Percentiles rank a stretch among this genome's conserved stretches.
Conservation (phyloP, 1,284 basidiomycete genomes). For the Tylopilus orsonianus region DNA sequence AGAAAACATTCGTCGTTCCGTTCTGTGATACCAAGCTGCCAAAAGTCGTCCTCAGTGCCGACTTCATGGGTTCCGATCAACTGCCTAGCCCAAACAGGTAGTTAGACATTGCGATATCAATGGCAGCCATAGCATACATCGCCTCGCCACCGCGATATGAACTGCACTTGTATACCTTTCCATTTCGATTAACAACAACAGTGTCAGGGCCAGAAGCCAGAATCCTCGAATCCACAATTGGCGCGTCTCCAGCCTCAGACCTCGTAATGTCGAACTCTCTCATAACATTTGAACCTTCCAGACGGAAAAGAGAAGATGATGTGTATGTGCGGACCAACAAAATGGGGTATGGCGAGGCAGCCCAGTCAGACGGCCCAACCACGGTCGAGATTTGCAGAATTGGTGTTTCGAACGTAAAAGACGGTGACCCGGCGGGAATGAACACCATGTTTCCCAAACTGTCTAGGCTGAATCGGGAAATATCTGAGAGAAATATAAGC, state of each 20-base stretch:
- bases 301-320: slow-evolving; percentile 29
- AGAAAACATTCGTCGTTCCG: slow-evolving; percentile 32
- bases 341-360: slow-evolving; percentile 27
- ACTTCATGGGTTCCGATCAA: slow-evolving; percentile 21
- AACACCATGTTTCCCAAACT: slow-evolving; percentile 36
- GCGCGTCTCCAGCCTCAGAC: slow-evolving; percentile 40
- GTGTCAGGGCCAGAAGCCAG: slow-evolving; percentile 31
- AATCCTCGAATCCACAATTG: slow-evolving; percentile 47
- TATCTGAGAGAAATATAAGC: slow-evolving; percentile 39
- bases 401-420: slow-evolving; percentile 32
- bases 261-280: slow-evolving; percentile 39
- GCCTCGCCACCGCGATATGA: slow-evolving; percentile 29
- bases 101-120: slow-evolving; percentile 26
- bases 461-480: slow-evolving; percentile 44
- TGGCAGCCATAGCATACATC: slow-evolving; percentile 31
- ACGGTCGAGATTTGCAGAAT: slow-evolving; percentile 34
- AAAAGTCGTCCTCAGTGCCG: slow-evolving; percentile 26
- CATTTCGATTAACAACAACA: slow-evolving; percentile 46
- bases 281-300: slow-evolving; percentile 21
- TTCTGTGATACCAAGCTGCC: slow-evolving; percentile 29
- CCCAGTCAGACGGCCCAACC: slow-evolving; percentile 20
- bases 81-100: slow-evolving; percentile 19
- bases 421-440: slow-evolving; percentile 41
- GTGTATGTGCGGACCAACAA: slow-evolving; percentile 33
- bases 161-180: slow-evolving; percentile 42